Conservation (phyloP, 768 basidiomycete species). For the Termitomyces sp. region DNA sequence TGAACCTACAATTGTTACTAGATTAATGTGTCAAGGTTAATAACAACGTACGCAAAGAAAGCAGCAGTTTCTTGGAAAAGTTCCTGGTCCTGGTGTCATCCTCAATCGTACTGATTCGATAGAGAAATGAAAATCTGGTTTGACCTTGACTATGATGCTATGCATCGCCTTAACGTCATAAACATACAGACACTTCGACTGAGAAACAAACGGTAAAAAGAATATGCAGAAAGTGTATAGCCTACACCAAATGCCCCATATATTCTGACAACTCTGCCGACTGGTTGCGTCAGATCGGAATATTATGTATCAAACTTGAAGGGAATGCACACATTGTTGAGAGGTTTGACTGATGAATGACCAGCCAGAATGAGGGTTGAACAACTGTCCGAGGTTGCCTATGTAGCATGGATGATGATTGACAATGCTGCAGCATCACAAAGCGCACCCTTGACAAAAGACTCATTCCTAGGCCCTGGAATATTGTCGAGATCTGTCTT, state of each 20-base stretch:
- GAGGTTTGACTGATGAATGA: conserved; percentile 10
- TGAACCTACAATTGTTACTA: neutral
- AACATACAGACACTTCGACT: conserved; percentile 5
- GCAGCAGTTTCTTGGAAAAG: conserved; percentile 7
- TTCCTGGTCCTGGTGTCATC: conserved; percentile 9
- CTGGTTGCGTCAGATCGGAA: conserved; percentile 1
- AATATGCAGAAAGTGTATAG: neutral
- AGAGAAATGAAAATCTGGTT: neutral
- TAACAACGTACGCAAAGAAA: conserved; percentile 7
- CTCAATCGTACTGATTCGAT: no score
- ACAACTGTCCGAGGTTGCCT: conserved; percentile 16
- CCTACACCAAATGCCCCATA: conserved; percentile 16
- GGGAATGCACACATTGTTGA: conserved; percentile 6
- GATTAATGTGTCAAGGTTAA: neutral
- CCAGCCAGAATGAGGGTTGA: conserved; percentile 13
- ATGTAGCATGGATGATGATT: neutral
- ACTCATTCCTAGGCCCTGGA: conserved; percentile 25
- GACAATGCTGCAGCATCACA: neutral
- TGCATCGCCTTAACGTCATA: conserved; percentile 11
- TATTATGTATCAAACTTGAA: neutral
- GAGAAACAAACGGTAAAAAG: neutral
- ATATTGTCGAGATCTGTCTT: conserved; percentile 27
- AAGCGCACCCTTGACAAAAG: conserved; percentile 24
- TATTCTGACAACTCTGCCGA: conserved; percentile 15
- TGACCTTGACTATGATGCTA: conserved; percentile 10